A percentile compares a stretch with the other conserved stretches of the same genome.
phyloP scores from a whole-genome alignment of 1,139 yeast species.

The Hansenula lynferdii region DNA sequence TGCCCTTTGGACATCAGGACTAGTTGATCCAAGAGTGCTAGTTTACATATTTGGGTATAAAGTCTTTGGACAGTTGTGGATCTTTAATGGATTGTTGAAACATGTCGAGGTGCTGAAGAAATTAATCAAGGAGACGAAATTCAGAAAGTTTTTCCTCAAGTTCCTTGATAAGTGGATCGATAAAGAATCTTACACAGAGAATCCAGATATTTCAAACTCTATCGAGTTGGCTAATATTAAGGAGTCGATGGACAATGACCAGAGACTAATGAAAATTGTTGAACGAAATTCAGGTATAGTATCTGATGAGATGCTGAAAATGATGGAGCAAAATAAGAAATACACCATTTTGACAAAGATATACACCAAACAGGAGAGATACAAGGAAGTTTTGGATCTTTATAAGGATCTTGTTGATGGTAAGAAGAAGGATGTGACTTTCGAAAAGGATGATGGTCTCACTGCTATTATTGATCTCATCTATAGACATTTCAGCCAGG shows the following conservation, averaged over 20 bases:
- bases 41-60: conserved; percentile 31
- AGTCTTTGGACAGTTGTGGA: conserved; percentile 36
- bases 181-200: conserved; percentile 25
- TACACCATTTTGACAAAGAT: conserved; percentile 33
- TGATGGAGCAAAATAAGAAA: conserved; percentile 20
- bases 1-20: conserved; percentile 23
- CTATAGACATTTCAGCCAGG: conserved; percentile 22
- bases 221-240: conserved; percentile 36
- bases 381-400: conserved; percentile 30
- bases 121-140: conserved; percentile 15
- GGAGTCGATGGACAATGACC: not conserved
- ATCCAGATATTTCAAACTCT: conserved; percentile 28
- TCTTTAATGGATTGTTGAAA: conserved; percentile 30
- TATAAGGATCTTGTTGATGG: conserved; percentile 32
- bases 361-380: conserved; percentile 28
- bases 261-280: not conserved
- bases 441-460: conserved; percentile 21
- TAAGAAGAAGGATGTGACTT: conserved; percentile 27
- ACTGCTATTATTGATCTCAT: conserved; percentile 29
- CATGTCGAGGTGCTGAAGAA: conserved; percentile 23
- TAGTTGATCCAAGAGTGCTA: conserved; percentile 43
- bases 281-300: conserved; percentile 1
- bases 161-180: conserved; percentile 35
- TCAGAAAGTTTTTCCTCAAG: conserved; percentile 26
- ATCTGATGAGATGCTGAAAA: conserved; percentile 22